A percentile compares a stretch with the other conserved stretches of the same genome.
phyloP scores from a whole-genome alignment of 2,329 filamentous ascomycete genomes.

The Alternaria solani region DNA sequence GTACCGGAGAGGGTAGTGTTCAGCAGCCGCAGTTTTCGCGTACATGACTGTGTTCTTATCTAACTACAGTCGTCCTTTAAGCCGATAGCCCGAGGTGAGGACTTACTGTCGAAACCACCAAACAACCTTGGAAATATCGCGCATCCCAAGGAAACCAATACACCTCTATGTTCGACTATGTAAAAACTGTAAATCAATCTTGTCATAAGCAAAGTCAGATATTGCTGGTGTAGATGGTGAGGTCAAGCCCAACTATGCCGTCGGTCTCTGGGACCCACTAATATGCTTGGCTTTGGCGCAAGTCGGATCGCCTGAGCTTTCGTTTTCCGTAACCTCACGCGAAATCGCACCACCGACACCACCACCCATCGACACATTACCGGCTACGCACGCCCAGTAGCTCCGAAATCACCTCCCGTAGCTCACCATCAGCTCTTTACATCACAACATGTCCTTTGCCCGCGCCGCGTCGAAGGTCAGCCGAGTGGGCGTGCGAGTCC shows the following conservation, averaged over 20 bases:
- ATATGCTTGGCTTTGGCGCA: constrained; percentile 32
- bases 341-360: constrained; percentile 33
- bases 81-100: not conserved
- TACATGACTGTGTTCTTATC: not conserved
- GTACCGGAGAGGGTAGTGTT: too few relatives aligned
- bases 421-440: constrained; percentile 39
- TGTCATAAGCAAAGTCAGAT: not conserved
- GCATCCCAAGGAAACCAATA: not conserved
- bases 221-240: not conserved
- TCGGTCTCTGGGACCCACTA: constrained; percentile 30
- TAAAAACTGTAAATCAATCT: not conserved
- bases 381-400: constrained; percentile 33
- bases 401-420: constrained; percentile 24
- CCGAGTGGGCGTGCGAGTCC: constrained; percentile 44
- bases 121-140: not conserved
- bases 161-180: too few relatives aligned
- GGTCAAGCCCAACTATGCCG: constrained; percentile 6
- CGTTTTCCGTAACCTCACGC: constrained; percentile 35
- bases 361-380: constrained; percentile 35
- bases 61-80: not conserved
- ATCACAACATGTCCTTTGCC: constrained; percentile 48
- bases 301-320: constrained; percentile 34
- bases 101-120: not conserved
- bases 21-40: too few relatives aligned
- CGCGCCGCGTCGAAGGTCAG: constrained; percentile 49